Evolutionary conservation across 768 basidiomycete genomes (phyloP).

Genomic region (Lentinula detonsa): DNA sequence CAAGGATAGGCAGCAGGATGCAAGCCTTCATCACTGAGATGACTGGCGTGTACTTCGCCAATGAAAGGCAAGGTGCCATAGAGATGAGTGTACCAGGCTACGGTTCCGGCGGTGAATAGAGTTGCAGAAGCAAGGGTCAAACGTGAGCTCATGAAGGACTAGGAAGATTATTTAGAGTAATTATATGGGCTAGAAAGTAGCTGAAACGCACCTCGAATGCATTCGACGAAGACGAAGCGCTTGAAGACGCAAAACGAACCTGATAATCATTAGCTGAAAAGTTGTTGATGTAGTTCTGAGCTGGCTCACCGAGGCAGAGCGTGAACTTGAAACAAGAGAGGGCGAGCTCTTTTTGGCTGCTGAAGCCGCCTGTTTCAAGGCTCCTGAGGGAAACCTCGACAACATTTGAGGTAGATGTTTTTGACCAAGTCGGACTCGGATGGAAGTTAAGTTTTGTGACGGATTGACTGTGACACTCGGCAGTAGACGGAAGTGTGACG

Average conservation of each 20-base stretch:
- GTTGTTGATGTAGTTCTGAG: background rate
- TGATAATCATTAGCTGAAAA: constrained; percentile 25
- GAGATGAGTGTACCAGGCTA: constrained; percentile 95
- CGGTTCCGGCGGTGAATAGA: constrained; percentile 75
- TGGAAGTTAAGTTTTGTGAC: constrained; percentile 24
- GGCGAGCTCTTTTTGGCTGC: constrained; percentile 38
- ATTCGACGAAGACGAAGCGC: constrained; percentile 43
- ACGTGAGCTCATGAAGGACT: constrained; percentile 69
- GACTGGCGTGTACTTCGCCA: constrained; percentile 88
- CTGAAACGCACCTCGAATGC: constrained; percentile 55
- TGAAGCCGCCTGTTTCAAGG: constrained; percentile 53
- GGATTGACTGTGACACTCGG: constrained; percentile 10
- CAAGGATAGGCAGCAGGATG: constrained; percentile 86
- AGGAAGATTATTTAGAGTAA: constrained; percentile 1
- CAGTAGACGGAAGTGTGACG: background rate
- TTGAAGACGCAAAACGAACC: constrained; percentile 70
- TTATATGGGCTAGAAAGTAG: background rate
- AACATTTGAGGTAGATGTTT: constrained; percentile 57
- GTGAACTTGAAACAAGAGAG: constrained; percentile 33
- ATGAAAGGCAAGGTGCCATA: constrained; percentile 89
- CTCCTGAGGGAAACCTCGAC: constrained; percentile 74
- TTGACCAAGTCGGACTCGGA: constrained; percentile 24
- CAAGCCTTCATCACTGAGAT: constrained; percentile 89
- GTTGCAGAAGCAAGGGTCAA: constrained; percentile 71
- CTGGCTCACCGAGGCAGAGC: constrained; percentile 28